phyloP scores from a whole-genome alignment of 352 stramenopile genomes.

The Thalassiosira exigua region DNA sequence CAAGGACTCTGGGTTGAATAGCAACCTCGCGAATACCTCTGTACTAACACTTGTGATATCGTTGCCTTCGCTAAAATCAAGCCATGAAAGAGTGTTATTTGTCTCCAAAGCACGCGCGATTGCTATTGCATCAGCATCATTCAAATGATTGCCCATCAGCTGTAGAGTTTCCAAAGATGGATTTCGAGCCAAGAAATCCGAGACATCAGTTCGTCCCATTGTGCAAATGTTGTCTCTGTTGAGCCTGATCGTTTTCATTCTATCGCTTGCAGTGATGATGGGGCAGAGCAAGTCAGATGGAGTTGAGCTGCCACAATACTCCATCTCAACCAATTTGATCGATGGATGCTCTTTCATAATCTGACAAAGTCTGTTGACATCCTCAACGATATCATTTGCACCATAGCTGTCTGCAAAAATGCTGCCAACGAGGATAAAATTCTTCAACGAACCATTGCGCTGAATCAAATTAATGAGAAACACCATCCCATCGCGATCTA shows the following conservation, averaged over 20 bases:
- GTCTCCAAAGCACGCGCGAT: not conserved
- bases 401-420: too few relatives aligned
- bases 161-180: not conserved
- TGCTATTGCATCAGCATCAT: not conserved
- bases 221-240: not conserved
- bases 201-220: not conserved
- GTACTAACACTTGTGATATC: not conserved
- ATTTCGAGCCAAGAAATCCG: not conserved
- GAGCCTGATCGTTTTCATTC: not conserved
- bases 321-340: not conserved
- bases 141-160: not conserved
- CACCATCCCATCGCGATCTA: not conserved
- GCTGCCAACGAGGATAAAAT: not conserved
- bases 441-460: not conserved
- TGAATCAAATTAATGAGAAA: not conserved
- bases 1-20: conserved; percentile 2
- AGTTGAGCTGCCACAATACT: not conserved
- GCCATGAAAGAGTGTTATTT: not conserved
- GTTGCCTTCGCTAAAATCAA: not conserved
- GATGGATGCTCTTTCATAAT: conserved; percentile 4
- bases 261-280: conserved; percentile 2
- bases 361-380: not conserved
- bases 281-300: not conserved
- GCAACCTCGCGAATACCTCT: not conserved
- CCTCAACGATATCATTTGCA: not conserved